Percentiles rank a stretch among this genome's conserved stretches.
These are phyloP conservation scores for Tylopilus intermedius DNA, from an alignment of 768 basidiomycete species.

Conservation along the genomic window DNA sequence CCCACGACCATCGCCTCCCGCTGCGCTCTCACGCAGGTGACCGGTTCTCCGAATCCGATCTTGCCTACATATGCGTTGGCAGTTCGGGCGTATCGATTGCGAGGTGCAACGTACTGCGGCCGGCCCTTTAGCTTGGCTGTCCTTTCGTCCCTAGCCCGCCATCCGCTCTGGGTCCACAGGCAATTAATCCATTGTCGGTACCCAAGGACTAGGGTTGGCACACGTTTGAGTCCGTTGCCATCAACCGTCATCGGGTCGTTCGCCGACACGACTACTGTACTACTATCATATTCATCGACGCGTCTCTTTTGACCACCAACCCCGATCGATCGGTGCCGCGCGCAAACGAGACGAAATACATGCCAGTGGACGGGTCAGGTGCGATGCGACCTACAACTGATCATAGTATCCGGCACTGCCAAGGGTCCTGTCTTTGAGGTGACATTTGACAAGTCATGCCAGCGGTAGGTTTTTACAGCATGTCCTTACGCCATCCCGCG, in stretches of 20 bases:
- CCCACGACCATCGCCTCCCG: not conserved
- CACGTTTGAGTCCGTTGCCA: too few relatives aligned
- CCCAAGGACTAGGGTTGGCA: too few relatives aligned
- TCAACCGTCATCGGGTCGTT: not conserved
- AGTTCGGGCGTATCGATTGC: not conserved
- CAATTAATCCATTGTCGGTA: slow-evolving; percentile 6
- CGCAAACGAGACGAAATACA: too few relatives aligned
- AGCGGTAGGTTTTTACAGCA: slow-evolving; percentile 4
- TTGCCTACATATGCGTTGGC: not conserved
- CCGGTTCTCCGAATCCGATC: not conserved
- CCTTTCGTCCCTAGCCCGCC: not conserved
- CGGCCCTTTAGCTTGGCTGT: not conserved
- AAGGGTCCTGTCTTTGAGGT: slow-evolving; percentile 1
- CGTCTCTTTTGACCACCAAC: not conserved
- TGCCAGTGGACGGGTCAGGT: too few relatives aligned
- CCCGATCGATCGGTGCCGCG: slow-evolving; percentile 10
- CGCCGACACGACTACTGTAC: too few relatives aligned
- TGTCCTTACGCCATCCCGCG: not conserved
- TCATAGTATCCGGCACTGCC: too few relatives aligned
- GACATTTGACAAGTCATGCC: not conserved
- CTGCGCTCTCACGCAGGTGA: not conserved
- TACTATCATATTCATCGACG: too few relatives aligned
- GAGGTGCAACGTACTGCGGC: slow-evolving; percentile 1
- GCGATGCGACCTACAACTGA: too few relatives aligned
- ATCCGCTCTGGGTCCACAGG: not conserved